Percentiles rank a stretch among this genome's conserved stretches.
Conservation (phyloP, 495 filamentous ascomycete species). For the Neurospora sp. region DNA sequence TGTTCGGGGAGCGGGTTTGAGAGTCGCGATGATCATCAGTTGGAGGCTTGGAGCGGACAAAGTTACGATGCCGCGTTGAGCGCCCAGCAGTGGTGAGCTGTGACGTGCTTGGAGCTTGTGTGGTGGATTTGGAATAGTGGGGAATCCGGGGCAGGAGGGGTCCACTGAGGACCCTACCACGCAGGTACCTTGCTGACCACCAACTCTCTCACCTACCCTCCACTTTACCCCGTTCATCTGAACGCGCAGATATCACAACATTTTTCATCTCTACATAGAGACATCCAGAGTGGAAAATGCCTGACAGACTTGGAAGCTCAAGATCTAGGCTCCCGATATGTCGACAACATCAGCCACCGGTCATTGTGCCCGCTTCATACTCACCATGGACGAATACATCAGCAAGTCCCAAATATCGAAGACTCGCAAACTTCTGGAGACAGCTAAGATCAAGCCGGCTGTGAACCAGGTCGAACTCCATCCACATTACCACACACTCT, state of each 20-base stretch:
- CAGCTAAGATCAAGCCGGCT: conserved; percentile 5
- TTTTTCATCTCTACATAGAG: background rate
- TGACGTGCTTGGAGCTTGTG: background rate
- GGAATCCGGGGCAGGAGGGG: background rate
- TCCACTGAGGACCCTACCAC: background rate
- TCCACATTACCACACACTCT: conserved; percentile 57
- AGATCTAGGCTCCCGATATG: background rate
- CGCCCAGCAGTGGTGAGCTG: background rate
- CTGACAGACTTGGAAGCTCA: background rate
- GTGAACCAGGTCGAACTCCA: conserved; percentile 34
- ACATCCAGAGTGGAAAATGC: background rate
- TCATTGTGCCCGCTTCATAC: background rate
- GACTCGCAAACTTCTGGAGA: no score
- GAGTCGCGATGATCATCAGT: background rate
- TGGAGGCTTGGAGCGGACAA: background rate
- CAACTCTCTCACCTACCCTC: background rate
- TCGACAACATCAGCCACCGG: background rate
- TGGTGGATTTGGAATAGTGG: background rate
- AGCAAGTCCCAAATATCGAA: background rate
- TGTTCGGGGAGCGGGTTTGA: background rate
- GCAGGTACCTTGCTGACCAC: background rate
- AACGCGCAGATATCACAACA: background rate
- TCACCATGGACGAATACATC: background rate
- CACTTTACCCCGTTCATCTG: background rate
- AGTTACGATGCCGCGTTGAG: background rate